Evolutionary conservation across 768 basidiomycete species (phyloP), one percentile per base, ranked within the genome.

Genomic region (Trametes coccinea): DNA sequence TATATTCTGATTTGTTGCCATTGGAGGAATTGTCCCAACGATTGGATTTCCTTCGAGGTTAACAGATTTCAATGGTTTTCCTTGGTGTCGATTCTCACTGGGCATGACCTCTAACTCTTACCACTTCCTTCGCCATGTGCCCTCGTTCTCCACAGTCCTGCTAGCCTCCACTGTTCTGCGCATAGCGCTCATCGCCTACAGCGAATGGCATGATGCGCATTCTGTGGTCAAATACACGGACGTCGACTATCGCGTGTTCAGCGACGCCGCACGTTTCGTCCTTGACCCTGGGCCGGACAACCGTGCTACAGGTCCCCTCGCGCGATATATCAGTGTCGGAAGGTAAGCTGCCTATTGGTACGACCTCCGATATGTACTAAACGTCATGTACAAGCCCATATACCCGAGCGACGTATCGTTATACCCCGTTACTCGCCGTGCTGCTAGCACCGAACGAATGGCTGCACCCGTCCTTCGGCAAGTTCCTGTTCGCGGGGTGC

Each of bases 141-240:
- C 73, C 44, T 72, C 80, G 79, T 31, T 90, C 87, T 68, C 74
- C 63, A 74, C 76, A 67, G 73, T 91, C 46, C 69, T 92, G n/a
- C 31, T 79, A 17, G 65, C 78, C 27, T 84, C 91, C 1, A 73
- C 78, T 22, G n/a, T 81, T 43, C 70, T 95, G 53, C 86, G 93
- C 60, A 71, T 90, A 34, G 79, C 71, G 5, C 83, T 96, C 46
- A 88, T 96, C 59, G 71, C 88, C 3, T 96, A 95, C 72, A 93
- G 92, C 70, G 90, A 92, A 76, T 93, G 91, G 85, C 93, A 95
- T 61, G 94, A 97, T 68, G 83, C 84, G 14, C 86, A 78, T 66
- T 92, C 90, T 1, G 73, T 85, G 33, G 87, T 98, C 27, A 95
- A 95, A 74, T 99, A 98, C 72, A 98, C 97, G n/a, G 97, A 99